These are phyloP conservation scores for Candida tetrigidarum DNA, from an alignment of 1,139 yeast species.

Conservation along the genomic window DNA sequence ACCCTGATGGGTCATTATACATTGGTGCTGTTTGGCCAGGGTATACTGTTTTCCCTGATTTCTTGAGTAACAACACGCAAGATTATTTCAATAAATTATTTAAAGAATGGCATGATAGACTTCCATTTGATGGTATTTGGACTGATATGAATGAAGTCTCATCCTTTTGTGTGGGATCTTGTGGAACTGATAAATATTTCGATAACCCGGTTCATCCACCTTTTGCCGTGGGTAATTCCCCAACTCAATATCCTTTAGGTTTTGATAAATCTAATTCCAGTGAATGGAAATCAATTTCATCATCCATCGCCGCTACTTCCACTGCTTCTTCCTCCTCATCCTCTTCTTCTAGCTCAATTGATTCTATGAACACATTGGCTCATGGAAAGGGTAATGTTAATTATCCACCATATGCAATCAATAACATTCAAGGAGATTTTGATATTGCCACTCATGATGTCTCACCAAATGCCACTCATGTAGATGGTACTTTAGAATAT, in stretches of 20 bases:
- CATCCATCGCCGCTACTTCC: constrained; percentile 20
- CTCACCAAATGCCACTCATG: constrained; percentile 34
- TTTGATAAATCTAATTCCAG: constrained; percentile 25
- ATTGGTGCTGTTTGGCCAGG: constrained; percentile 32
- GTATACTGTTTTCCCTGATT: constrained; percentile 38
- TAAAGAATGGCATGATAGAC: constrained; percentile 23
- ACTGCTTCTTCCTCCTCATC: constrained; percentile 18
- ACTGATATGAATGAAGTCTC: constrained; percentile 40
- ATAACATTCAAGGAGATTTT: constrained; percentile 26
- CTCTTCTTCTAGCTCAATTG: constrained; percentile 20
- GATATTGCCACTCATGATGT: constrained; percentile 33
- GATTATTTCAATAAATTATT: constrained; percentile 29
- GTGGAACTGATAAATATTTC: constrained; percentile 24
- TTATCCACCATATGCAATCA: constrained; percentile 36
- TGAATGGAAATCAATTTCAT: constrained; percentile 22
- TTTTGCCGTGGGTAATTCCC: constrained; percentile 21
- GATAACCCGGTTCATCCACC: constrained; percentile 28
- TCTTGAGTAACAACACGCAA: constrained; percentile 26
- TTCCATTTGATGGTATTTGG: constrained; percentile 38
- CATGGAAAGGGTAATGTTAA: constrained; percentile 33
- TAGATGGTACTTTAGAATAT: constrained; percentile 33
- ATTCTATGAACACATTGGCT: constrained; percentile 23
- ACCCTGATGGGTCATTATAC: constrained; percentile 30
- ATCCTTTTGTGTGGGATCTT: constrained; percentile 36
- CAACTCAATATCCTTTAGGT: constrained; percentile 23